Evolutionary conservation across 805 yeast species (phyloP), one percentile per base, ranked within the genome.

Genomic region (Hermanozyma aechmeae): DNA sequence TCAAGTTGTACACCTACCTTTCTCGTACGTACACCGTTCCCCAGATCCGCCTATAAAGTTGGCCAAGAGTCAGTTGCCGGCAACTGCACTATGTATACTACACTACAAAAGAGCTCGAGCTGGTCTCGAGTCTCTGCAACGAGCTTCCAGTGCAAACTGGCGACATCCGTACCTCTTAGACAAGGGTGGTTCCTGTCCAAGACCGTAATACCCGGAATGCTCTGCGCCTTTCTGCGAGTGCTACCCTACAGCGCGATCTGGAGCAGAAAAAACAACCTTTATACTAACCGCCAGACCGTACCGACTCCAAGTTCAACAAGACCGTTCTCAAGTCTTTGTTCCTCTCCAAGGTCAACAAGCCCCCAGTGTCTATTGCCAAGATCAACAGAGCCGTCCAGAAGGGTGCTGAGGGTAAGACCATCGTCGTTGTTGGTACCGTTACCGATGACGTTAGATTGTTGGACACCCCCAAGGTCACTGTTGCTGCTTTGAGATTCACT

Each of bases 401-500:
- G 55, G 95, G 83, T 68, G 76, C 95, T 65, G 74, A 75, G 56
- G 89, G 87, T 83, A 89, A 82, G 62, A 34, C 39, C 28, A 67
- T 89, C 53, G 99, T 92, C 52, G 95, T 92, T 72, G 96, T 89
- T 52, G 97, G 98, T 71, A 92, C 99, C 69, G 93, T 92, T 58
- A 92, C 98, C 50, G 97, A 89, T 56, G 99, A 92, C 73, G 69
- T 71, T 80, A 87, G 97, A 77, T 69, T 92, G 65, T 72, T 75
- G 50, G 84, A 78, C 56, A 76, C 84, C 77, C 97, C 97, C 73
- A 87, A 87, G 80, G 72, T 89, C 59, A 83, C 97, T 48, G 84
- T 92, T 56, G 97, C 98, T 60, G 99, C 98, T 68, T 81, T 92
- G 68, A 86, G 95, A 73, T 87, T 92, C 86, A 92, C 99, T 54